Conservation (phyloP, 2,329 filamentous ascomycete genomes). For the Colletotrichum gigasporum region DNA sequence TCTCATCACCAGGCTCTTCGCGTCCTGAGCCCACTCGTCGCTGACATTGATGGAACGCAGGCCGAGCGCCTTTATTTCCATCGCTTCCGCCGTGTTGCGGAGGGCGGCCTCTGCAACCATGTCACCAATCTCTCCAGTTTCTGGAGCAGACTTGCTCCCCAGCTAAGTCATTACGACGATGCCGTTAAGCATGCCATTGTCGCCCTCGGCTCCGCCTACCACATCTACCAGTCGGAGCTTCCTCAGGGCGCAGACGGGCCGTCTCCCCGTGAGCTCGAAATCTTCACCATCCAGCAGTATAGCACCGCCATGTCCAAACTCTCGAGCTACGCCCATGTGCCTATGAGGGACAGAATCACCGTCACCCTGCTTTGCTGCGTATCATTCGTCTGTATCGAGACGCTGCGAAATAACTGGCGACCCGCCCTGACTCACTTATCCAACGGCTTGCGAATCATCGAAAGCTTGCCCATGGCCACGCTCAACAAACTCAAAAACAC, state of each 20-base stretch:
- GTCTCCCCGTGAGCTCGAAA: constrained; percentile 40
- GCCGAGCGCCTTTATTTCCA: constrained; percentile 47
- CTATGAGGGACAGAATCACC: constrained; percentile 37
- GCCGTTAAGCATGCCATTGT: constrained; percentile 45
- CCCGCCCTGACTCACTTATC: constrained; percentile 40
- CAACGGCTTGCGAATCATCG: constrained; percentile 43
- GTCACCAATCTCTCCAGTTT: constrained; percentile 40
- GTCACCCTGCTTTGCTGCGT: constrained; percentile 44
- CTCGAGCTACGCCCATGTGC: constrained; percentile 11
- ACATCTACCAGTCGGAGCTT: constrained; percentile 34
- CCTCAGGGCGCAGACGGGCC: constrained; percentile 24
- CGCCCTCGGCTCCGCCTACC: constrained; percentile 44
- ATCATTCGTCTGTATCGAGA: constrained; percentile 43
- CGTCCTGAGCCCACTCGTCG: constrained; percentile 42
- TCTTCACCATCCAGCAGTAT: constrained; percentile 50
- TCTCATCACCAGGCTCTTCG: constrained; percentile 1
- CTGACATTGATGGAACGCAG: constrained; percentile 46
- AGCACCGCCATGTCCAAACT: constrained; percentile 45
- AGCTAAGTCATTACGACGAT: constrained; percentile 40
- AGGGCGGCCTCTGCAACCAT: constrained; percentile 40
- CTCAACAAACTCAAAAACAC: constrained; percentile 11
- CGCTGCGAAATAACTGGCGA: constrained; percentile 37
- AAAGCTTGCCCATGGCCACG: constrained; percentile 36
- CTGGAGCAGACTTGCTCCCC: constrained; percentile 42
- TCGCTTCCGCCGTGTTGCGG: constrained; percentile 42